Evolutionary conservation across 768 basidiomycete genomes (phyloP).

Genomic region (Crassisporium funariophilum): DNA sequence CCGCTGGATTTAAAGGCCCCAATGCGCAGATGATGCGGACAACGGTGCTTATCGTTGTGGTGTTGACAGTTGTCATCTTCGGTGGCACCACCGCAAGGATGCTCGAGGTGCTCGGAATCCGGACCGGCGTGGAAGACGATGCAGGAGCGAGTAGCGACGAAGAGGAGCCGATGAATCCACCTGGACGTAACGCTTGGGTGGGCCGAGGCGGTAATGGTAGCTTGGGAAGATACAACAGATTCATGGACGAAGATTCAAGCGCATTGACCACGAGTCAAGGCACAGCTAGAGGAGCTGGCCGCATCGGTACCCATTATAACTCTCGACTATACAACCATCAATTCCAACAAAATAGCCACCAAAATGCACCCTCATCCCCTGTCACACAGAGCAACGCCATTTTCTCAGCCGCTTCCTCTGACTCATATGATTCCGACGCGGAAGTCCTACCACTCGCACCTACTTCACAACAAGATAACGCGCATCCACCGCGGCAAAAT

Average conservation of each 20-base stretch:
- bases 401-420: constrained; percentile 74
- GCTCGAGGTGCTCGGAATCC: constrained; percentile 95
- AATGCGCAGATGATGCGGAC: constrained; percentile 90
- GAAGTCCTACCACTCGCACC: constrained; percentile 81
- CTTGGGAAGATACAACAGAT: constrained; percentile 44
- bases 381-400: constrained; percentile 31
- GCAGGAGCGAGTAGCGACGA: constrained; percentile 58
- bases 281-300: constrained; percentile 31
- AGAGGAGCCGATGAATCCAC: constrained; percentile 44
- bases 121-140: constrained; percentile 94
- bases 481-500: constrained; percentile 27
- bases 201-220: constrained; percentile 32
- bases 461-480: constrained; percentile 29
- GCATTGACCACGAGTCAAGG: constrained; percentile 36
- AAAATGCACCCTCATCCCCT: constrained; percentile 23
- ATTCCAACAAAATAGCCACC: constrained; percentile 20
- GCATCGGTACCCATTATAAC: constrained; percentile 61
- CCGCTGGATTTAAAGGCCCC: constrained; percentile 92
- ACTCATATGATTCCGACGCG: constrained; percentile 75
- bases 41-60: constrained; percentile 94
- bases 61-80: constrained; percentile 91
- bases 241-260: constrained; percentile 45
- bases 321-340: constrained; percentile 66
- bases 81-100: constrained; percentile 97
- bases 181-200: constrained; percentile 35